Evolutionary conservation across 1,139 yeast species (phyloP), one percentile per base, ranked within the genome.

Genomic region (Candida freyschussii): DNA sequence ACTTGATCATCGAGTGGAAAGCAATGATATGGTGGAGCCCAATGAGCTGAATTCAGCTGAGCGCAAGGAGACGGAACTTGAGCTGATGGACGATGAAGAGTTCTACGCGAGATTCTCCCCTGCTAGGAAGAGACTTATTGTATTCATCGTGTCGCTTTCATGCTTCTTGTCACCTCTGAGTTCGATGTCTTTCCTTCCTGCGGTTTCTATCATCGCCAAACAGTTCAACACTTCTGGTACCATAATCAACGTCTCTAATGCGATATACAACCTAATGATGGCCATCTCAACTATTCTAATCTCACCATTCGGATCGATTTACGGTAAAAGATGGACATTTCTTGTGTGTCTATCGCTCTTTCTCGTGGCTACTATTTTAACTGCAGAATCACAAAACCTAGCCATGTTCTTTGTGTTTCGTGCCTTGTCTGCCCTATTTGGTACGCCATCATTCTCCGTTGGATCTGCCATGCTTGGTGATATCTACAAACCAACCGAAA

Each of bases 351-450:
- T 61, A 8, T 28, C 53, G 3, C 37, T 59, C 7, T 67, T 60
- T 34, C 38, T 61, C 6, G 33, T 67, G 1, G 53, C 66, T 14
- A 53, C 67, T 6, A 45, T 62, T 1, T 43, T 68, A 7, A 67
- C 67, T 5, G 75, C 70, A 0, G 60, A 65, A 2, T 63, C 75
- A 3, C 68, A 59, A 25, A 63, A 72, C 43, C 46, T 72, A 29
- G 67, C 72, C 6, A 71, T 69, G 73, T 72, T 71, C 44, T 47
- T 50, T 21, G 55, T 72, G 0, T 71, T 71, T 40, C 53, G 78
- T 41, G 61, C 69, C 5, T 31, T 62, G 6, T 55, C 67, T 12
- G 77, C 73, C 0, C 44, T 72, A n/a, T 67, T 67, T 45, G 78
- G 77, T 4, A 69, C 76, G 2, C 63, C 74, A 0, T 71, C 71